Percentiles rank a stretch among this genome's conserved stretches.
Conservation (phyloP, 2,329 filamentous ascomycete genomes). For the Colletotrichum liaoningense region DNA sequence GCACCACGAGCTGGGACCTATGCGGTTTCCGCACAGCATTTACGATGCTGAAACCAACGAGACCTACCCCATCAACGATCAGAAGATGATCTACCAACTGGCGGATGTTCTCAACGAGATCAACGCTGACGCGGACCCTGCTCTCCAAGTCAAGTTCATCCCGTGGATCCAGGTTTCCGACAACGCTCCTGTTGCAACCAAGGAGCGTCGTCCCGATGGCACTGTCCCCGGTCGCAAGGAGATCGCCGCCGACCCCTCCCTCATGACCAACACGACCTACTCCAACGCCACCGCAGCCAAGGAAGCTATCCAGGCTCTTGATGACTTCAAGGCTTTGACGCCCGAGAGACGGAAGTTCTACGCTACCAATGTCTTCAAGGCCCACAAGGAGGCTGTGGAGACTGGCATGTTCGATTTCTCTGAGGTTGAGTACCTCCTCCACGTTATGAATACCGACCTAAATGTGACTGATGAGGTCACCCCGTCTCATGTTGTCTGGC, state of each 20-base stretch:
- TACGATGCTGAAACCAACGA: slow-evolving; percentile 53
- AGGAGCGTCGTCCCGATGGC: slow-evolving; percentile 43
- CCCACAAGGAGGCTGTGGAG: slow-evolving; percentile 44
- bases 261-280: slow-evolving; percentile 37
- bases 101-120: slow-evolving; percentile 52
- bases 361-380: slow-evolving; percentile 43
- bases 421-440: slow-evolving; percentile 46
- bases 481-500: slow-evolving; percentile 37
- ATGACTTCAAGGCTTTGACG: slow-evolving; percentile 41
- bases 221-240: slow-evolving; percentile 40
- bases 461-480: slow-evolving; percentile 52
- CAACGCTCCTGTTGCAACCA: slow-evolving; percentile 44
- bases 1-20: slow-evolving; percentile 54
- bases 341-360: slow-evolving; percentile 39
- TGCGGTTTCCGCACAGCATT: slow-evolving; percentile 55
- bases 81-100: slow-evolving; percentile 55
- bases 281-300: slow-evolving; percentile 40
- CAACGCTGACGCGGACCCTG: slow-evolving; percentile 44
- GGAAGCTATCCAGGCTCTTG: slow-evolving; percentile 39
- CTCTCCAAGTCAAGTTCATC: slow-evolving; percentile 52
- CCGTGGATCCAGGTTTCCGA: slow-evolving; percentile 52
- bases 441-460: slow-evolving; percentile 46
- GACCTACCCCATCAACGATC: slow-evolving; percentile 54
- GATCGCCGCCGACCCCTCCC: slow-evolving; percentile 38
- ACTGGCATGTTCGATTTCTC: slow-evolving; percentile 44